phyloP scores from a whole-genome alignment of 75 land plant species.

The Pinus albicaulis region DNA sequence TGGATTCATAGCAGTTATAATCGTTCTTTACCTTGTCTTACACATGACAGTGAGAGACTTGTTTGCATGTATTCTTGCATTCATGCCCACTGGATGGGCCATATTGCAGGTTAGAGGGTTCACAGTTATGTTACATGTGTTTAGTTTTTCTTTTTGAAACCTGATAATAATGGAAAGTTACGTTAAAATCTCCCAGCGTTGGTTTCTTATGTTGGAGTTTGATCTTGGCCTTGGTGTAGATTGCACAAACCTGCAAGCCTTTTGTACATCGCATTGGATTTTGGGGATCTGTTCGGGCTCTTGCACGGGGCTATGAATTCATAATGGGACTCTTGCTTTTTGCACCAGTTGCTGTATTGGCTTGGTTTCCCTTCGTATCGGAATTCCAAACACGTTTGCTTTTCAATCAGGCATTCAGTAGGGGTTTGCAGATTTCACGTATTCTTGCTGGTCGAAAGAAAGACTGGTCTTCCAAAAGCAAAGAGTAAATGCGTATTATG shows the following conservation, averaged over 20 bases:
- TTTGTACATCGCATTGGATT: constrained; percentile 43
- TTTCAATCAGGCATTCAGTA: constrained; percentile 82
- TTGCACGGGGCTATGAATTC: constrained; percentile 69
- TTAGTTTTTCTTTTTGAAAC: constrained; percentile 7
- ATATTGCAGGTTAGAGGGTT: constrained; percentile 41
- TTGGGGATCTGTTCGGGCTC: constrained; percentile 66
- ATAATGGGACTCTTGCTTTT: constrained; percentile 64
- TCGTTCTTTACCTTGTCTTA: constrained; percentile 48
- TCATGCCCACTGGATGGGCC: constrained; percentile 87
- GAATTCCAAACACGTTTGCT: constrained; percentile 74
- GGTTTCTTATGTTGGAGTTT: neutral
- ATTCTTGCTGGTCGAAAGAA: constrained; percentile 75
- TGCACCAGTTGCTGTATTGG: constrained; percentile 55
- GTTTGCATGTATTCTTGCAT: constrained; percentile 79
- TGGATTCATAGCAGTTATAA: constrained; percentile 60
- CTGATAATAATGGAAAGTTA: neutral
- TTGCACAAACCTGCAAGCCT: constrained; percentile 72
- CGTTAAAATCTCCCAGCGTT: neutral
- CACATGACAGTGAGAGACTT: constrained; percentile 66
- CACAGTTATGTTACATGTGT: constrained; percentile 17
- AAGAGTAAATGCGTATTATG: neutral
- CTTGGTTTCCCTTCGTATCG: constrained; percentile 80
- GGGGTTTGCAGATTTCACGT: constrained; percentile 78
- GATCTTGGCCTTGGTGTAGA: constrained; percentile 32
- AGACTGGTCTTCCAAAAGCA: constrained; percentile 26